Base-by-base conservation (phyloP, 2,329 filamentous ascomycete species). In the Pestalotiopsis sp. region DNA sequence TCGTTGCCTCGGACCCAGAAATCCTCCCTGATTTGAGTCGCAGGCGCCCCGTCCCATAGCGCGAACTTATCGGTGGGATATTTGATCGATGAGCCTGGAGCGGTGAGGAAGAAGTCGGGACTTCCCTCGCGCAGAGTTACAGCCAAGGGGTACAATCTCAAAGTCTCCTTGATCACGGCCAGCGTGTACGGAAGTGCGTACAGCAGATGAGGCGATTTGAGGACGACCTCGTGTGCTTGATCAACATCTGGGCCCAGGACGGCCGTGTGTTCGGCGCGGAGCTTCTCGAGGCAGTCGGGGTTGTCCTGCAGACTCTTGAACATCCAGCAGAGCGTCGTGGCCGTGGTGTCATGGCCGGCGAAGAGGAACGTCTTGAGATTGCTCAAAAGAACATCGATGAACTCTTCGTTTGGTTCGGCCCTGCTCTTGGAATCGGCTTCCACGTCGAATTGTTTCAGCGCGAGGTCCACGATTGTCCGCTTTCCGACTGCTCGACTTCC, bases 121-220 rank as follows among this genome's bases (percentile, higher is more conserved):
- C 57, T 27, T 5, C 78, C 80, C 3, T 71, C 66, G n/a, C 84
- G 80, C 14, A 82, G 75, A 1, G 81, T 80, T 75, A 70, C 84
- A 1, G 86, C 80, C 11, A 56, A 20, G 0, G 87, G 86, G 68
- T 83, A 86, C 17, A 89, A 71, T 2, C 87, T 81, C 2, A 89
- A 78, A 0, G 81, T 80, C 75, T 89, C 87, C 69, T 87, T 86
- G 70, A 87, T 80, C 5, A 87, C 81, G 45, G 85, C 86, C 5
- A 76, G 77, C 3, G 85, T 87, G 73, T 86, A 88, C 1, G 81
- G 79, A 9, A 89, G 79, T 39, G 81, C 77, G 74, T 85, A 86
- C 66, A 89, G 78, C 4, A 84, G 78, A 49, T 79, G 73, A 0
- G 84, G 82, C 25, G 83, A 75, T 3, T 78, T 69, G 31, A 77